phyloP scores from a whole-genome alignment of 2,329 filamentous ascomycete species.

The Penicillium expansum region DNA sequence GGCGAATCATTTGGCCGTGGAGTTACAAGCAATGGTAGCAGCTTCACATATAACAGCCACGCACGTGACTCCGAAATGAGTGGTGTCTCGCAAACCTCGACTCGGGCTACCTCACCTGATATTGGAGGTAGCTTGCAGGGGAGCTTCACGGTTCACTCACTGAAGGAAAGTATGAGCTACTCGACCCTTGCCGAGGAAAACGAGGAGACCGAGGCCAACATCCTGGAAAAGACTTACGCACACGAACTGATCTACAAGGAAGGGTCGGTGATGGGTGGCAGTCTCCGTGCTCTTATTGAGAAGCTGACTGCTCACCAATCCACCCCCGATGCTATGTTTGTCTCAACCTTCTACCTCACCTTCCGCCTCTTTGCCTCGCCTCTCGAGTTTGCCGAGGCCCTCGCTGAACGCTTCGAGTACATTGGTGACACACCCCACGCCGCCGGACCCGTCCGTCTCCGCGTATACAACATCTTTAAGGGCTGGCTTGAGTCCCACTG shows the following conservation, averaged over 20 bases:
- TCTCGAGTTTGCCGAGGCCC: slow-evolving; percentile 69
- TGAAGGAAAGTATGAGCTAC: slow-evolving; percentile 66
- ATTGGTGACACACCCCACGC: slow-evolving; percentile 74
- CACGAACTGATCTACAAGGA: slow-evolving; percentile 95
- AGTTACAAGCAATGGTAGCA: slow-evolving; percentile 73
- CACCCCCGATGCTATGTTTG: slow-evolving; percentile 86
- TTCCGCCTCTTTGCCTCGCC: slow-evolving; percentile 91
- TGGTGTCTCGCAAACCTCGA: slow-evolving; percentile 76
- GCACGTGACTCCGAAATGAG: slow-evolving; percentile 76
- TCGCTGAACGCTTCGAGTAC: slow-evolving; percentile 93
- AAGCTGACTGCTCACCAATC: slow-evolving; percentile 88
- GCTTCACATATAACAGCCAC: slow-evolving; percentile 71
- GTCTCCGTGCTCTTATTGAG: slow-evolving; percentile 87
- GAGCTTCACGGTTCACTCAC: slow-evolving; percentile 58
- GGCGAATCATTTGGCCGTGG: slow-evolving; percentile 57
- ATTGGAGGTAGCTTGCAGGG: slow-evolving; percentile 52
- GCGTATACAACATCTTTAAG: slow-evolving; percentile 96
- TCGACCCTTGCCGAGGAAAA: slow-evolving; percentile 68
- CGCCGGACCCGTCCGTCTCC: slow-evolving; percentile 75
- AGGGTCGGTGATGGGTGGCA: slow-evolving; percentile 89
- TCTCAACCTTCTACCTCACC: slow-evolving; percentile 92
- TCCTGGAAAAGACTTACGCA: slow-evolving; percentile 89
- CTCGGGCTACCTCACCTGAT: slow-evolving; percentile 84
- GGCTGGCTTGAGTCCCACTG: slow-evolving; percentile 97
- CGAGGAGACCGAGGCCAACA: slow-evolving; percentile 74